Percentiles rank a stretch among this genome's conserved stretches.
Conservation (phyloP, 2,329 filamentous ascomycete genomes). For the Ascochyta pisi region DNA sequence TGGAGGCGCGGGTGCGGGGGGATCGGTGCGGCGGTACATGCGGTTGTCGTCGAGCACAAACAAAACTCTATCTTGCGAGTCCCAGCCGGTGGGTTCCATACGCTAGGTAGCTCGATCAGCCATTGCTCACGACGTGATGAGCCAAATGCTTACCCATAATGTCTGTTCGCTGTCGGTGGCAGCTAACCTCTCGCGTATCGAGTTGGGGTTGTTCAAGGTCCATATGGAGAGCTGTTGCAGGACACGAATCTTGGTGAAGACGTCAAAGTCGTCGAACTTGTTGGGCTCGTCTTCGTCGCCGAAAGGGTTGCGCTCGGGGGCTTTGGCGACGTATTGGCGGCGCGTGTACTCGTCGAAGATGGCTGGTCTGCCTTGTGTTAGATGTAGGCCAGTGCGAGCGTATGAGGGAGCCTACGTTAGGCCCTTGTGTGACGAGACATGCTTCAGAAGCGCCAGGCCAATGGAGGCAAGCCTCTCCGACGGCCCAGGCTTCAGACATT, state of each 20-base stretch:
- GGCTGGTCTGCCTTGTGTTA: conserved; percentile 66
- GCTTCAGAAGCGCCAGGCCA: conserved; percentile 86
- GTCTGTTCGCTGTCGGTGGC: conserved; percentile 83
- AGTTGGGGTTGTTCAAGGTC: conserved; percentile 85
- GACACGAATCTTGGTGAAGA: conserved; percentile 81
- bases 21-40: conserved; percentile 86
- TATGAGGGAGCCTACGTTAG: conserved; percentile 70
- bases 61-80: conserved; percentile 83
- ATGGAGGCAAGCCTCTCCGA: conserved; percentile 80
- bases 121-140: neutral
- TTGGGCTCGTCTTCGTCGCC: conserved; percentile 75
- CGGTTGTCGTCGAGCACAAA: conserved; percentile 94
- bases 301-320: conserved; percentile 82
- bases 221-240: conserved; percentile 89
- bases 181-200: conserved; percentile 84
- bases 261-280: conserved; percentile 81
- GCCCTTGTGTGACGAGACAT: conserved; percentile 90
- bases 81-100: conserved; percentile 87
- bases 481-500: conserved; percentile 78
- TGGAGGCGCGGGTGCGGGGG: conserved; percentile 65
- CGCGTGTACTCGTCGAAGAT: conserved; percentile 94
- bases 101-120: conserved; percentile 50
- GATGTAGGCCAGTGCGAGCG: neutral
- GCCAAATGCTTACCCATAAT: conserved; percentile 72
- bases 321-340: conserved; percentile 85